These are phyloP conservation scores for Cicer pinnatifidum DNA, from an alignment of 306 rosid genomes.

Conservation along the genomic window DNA sequence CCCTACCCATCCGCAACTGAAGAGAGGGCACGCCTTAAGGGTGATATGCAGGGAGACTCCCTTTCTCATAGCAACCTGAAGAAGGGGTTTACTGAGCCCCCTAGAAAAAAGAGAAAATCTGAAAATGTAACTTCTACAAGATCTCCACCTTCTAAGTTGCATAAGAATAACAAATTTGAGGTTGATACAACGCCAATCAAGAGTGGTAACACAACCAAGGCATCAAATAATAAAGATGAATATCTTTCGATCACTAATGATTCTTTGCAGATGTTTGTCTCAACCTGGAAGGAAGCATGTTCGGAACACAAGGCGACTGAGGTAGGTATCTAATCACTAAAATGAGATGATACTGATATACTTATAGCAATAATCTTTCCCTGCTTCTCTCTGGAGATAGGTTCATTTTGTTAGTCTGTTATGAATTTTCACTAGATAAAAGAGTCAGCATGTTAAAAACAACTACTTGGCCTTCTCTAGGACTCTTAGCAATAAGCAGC, in stretches of 20 bases:
- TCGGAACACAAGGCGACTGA: constrained; percentile 47
- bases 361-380: constrained; percentile 8
- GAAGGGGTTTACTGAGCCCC: constrained; percentile 44
- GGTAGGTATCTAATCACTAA: constrained; percentile 55
- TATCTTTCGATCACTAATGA: constrained; percentile 52
- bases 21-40: constrained; percentile 75
- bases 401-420: constrained; percentile 26
- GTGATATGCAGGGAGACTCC: constrained; percentile 46
- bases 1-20: constrained; percentile 88
- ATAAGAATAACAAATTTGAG: constrained; percentile 46
- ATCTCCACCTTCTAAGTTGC: constrained; percentile 45
- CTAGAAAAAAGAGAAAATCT: constrained; percentile 52
- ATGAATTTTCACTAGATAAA: background rate
- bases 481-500: background rate
- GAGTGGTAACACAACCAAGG: constrained; percentile 36
- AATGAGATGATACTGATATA: constrained; percentile 1
- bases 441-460: background rate
- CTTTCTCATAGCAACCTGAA: constrained; percentile 48
- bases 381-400: background rate
- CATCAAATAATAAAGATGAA: constrained; percentile 10
- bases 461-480: background rate
- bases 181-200: constrained; percentile 33
- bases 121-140: constrained; percentile 36
- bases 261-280: constrained; percentile 64
- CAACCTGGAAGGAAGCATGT: constrained; percentile 87